These are phyloP conservation scores for Huntiella abstrusa DNA, from an alignment of 2,329 filamentous ascomycete genomes.

Conservation along the genomic window DNA sequence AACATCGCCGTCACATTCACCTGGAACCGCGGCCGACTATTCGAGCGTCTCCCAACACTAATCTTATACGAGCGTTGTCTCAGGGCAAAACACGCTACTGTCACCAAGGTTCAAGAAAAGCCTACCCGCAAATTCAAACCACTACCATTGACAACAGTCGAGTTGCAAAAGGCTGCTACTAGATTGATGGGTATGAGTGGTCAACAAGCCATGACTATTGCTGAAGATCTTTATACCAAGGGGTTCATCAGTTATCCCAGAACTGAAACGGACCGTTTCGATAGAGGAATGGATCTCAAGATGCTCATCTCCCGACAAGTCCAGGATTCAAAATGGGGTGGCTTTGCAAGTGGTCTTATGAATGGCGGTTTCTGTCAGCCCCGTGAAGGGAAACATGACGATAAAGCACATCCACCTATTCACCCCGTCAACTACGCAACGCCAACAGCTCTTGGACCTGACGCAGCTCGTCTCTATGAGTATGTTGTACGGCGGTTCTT, in stretches of 20 bases:
- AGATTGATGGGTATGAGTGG: conserved; percentile 78
- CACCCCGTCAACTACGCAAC: conserved; percentile 80
- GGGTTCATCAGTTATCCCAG: conserved; percentile 96
- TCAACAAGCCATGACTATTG: conserved; percentile 72
- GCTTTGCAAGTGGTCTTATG: conserved; percentile 56
- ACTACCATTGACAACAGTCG: conserved; percentile 81
- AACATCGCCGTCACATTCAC: conserved; percentile 63
- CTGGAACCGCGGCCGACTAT: conserved; percentile 68
- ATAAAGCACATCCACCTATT: conserved; percentile 93
- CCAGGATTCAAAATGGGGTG: conserved; percentile 57
- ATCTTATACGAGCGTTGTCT: conserved; percentile 79
- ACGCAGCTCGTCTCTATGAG: conserved; percentile 70
- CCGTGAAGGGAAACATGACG: conserved; percentile 69
- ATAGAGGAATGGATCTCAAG: conserved; percentile 69
- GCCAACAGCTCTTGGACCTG: conserved; percentile 39
- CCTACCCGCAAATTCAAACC: conserved; percentile 90
- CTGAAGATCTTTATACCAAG: conserved; percentile 76
- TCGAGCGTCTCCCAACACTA: conserved; percentile 65
- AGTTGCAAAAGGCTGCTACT: conserved; percentile 89
- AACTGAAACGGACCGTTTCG: conserved; percentile 93
- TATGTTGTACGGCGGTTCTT: conserved; percentile 84
- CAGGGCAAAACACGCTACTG: conserved; percentile 52
- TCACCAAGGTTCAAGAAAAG: conserved; percentile 74
- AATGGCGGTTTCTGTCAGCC: conserved; percentile 66
- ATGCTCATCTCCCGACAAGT: conserved; percentile 69